These are phyloP conservation scores for Amphirosellinia nigrospora DNA, from an alignment of 495 filamentous ascomycete species.

Conservation along the genomic window DNA sequence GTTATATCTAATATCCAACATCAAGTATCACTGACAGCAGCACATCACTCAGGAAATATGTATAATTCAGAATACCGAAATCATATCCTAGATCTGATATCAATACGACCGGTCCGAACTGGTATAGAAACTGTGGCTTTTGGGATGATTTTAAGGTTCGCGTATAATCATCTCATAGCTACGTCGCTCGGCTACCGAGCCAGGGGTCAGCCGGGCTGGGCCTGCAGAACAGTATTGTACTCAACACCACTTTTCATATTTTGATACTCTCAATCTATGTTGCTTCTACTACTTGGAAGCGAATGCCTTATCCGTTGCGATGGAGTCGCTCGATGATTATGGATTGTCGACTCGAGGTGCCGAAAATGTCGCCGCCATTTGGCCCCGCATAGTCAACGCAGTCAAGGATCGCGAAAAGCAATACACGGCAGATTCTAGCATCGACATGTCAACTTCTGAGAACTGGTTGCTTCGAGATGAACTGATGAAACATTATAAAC, in stretches of 20 bases:
- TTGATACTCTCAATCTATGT: too few relatives aligned
- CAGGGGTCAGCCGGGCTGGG: too few relatives aligned
- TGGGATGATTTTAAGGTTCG: too few relatives aligned
- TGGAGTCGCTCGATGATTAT: background rate
- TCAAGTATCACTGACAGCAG: background rate
- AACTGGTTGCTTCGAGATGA: constrained; percentile 42
- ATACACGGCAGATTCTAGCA: background rate
- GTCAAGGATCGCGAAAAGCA: constrained; percentile 4
- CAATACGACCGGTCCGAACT: too few relatives aligned
- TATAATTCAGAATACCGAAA: background rate
- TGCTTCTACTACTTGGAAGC: too few relatives aligned
- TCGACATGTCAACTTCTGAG: constrained; percentile 43
- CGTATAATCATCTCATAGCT: background rate
- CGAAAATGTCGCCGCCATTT: constrained; percentile 14
- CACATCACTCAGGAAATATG: background rate
- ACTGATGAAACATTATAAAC: constrained; percentile 28
- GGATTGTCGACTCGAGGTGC: background rate
- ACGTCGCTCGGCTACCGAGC: background rate
- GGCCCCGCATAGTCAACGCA: constrained; percentile 11
- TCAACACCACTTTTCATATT: too few relatives aligned
- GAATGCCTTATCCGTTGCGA: background rate
- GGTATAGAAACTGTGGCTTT: too few relatives aligned
- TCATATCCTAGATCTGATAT: background rate
- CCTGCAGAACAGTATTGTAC: background rate
- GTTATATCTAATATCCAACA: background rate